Evolutionary conservation across 345 rosid species (phyloP), one percentile per base, ranked within the genome.

Genomic region (Pelargonium nanum): DNA sequence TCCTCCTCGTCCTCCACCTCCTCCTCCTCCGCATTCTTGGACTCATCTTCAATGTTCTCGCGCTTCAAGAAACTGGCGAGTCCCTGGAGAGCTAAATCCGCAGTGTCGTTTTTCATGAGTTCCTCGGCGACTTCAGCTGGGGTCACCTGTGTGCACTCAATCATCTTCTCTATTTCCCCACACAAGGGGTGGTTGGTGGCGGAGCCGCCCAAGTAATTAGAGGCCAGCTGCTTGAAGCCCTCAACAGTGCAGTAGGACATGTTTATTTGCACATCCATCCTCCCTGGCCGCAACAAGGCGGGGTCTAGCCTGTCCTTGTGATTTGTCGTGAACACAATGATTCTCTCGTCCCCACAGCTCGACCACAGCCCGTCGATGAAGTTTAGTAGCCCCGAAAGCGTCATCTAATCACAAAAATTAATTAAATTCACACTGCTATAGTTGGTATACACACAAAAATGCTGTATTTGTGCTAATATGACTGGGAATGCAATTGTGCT

Each of bases 251-350:
- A 87, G 26, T 83, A 83, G 44, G 87, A 84, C 89, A 85, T 83
- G 79, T 83, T 82, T 26, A 83, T 66, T 68, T 85, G 89, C 81
- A 89, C 82, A 65, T 92, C 97, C 83, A 89, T 85, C 23, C 95
- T 81, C 25, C 95, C 85, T 0, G 87, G 95, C 4, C 87, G 70
- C 23, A 86, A 70, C 59, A 92, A 28, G 19, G 87, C 88, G 25
- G 84, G 80, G 67, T 92, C 97, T 5, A 87, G 67, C 56, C 67
- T 78, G 17, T 92, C 97, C 61, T 78, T 89, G 55, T 76, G 78
- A 65, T 85, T 89, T 22, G 86, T 88, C 0, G 95, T 91, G 60
- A 82, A 67, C 1, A 82, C 57, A 23, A 80, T 74, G 7, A 82
- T 80, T 65, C 84, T 60, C 61, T 77, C 81, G 48, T 79, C 80